Evolutionary conservation across 2,329 filamentous ascomycete genomes (phyloP), one percentile per base, ranked within the genome.

Genomic region (Sphaerostilbella broomeana): DNA sequence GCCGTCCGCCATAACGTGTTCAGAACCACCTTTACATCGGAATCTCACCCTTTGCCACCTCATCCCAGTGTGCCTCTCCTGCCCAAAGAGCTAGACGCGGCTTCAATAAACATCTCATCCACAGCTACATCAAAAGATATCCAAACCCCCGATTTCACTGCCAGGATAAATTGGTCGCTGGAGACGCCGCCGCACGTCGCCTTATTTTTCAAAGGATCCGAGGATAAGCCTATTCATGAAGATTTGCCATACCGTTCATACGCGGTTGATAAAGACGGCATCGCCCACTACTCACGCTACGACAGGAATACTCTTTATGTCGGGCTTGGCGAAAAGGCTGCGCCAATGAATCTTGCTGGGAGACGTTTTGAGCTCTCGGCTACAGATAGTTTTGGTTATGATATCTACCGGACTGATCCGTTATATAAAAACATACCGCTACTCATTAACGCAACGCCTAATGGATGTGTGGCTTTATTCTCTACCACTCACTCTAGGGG

Each of bases 381-480:
- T 2, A 85, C 79, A 0, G 82, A 86, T 56, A 81, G 75, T 25
- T 86, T 86, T 49, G 80, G 82, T 3, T 86, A 87, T 52, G 81
- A 86, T 49, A 73, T 78, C 4, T 77, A 84, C 53, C 72, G 72
- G 8, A 82, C 80, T 3, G 81, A 86, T 55, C 82, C 82, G 1
- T 65, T 86, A 38, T 86, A 86, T 63, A 86, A 87, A 60, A 79
- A 86, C 51, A 83, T 86, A 26, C 83, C 83, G 0, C 68, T 86
- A 0, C 64, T 87, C 19, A 80, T 86, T 58, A 83, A 84, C 40
- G 77, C 74, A 1, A 80, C 76, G 0, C 73, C 78, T 0, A 53
- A 72, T 3, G 81, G 80, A 0, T 81, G 76, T 35, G 70, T 86
- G 0, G 82, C 71, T 1, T 70, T 80, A 13, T 84, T 86, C 56